These are phyloP conservation scores for Apiotrichum mycotoxinovorans DNA, from an alignment of 1,284 basidiomycete species.

Conservation along the genomic window DNA sequence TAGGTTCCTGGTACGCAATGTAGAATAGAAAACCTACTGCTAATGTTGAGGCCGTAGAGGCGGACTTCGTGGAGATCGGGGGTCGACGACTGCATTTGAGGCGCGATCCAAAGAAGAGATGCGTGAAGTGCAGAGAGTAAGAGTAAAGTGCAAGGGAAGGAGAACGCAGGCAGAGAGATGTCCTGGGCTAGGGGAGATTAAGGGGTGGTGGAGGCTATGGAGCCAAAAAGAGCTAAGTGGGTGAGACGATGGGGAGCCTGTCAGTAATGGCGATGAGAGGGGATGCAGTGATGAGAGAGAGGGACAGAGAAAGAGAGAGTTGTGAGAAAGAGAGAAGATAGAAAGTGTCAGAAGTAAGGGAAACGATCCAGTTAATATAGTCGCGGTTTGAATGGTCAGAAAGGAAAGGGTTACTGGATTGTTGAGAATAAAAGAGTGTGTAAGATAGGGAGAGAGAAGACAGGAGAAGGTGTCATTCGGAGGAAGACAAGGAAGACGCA, in stretches of 20 bases:
- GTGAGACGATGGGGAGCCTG: not conserved
- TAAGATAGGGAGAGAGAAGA: not conserved
- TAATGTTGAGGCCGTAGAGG: conserved; percentile 28
- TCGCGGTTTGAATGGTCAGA: too few species aligned
- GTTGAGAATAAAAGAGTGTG: not conserved
- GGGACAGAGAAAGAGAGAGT: not conserved
- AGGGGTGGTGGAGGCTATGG: not conserved
- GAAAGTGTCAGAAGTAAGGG: too few species aligned
- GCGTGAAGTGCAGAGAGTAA: not conserved
- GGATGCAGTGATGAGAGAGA: not conserved
- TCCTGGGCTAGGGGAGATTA: not conserved
- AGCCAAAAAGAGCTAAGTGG: not conserved
- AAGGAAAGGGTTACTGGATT: not conserved
- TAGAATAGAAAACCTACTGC: too few species aligned
- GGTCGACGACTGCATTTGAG: conserved; percentile 5
- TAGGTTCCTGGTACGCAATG: not conserved
- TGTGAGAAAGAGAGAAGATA: not conserved
- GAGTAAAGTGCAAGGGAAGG: not conserved
- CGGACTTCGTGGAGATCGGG: conserved; percentile 24
- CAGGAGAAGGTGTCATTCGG: not conserved
- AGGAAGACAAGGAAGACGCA: not conserved
- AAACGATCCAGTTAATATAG: too few species aligned
- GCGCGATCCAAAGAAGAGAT: not conserved
- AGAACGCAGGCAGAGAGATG: conserved; percentile 2
- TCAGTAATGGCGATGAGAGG: not conserved